Evolutionary conservation across 352 stramenopile genomes (phyloP).

Genomic region (Phytophthora sojae): DNA sequence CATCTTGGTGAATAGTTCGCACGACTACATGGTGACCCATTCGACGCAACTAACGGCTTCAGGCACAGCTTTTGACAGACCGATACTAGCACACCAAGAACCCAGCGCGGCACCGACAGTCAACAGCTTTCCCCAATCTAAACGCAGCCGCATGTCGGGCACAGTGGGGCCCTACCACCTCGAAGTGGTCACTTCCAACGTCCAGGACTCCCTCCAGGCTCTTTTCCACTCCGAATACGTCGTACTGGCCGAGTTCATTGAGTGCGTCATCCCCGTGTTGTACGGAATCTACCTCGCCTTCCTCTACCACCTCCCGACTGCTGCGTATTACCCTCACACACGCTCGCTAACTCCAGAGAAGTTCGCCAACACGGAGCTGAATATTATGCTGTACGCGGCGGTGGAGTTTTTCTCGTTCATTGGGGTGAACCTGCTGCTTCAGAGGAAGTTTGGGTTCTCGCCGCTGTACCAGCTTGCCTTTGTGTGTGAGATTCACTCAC

Average conservation of each 20-base stretch:
- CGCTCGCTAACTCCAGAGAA: neutral
- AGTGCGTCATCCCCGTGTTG: slow-evolving; percentile 36
- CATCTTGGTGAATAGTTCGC: neutral
- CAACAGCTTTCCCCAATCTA: neutral
- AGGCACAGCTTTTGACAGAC: neutral
- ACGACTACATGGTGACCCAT: neutral
- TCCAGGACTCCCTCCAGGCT: slow-evolving; percentile 28
- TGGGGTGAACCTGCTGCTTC: slow-evolving; percentile 1
- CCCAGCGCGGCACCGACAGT: too few relatives aligned
- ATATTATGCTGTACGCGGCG: slow-evolving; percentile 17
- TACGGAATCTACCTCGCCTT: slow-evolving; percentile 27
- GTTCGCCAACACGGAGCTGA: neutral
- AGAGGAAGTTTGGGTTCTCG: slow-evolving; percentile 25
- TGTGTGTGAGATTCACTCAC: slow-evolving; percentile 38
- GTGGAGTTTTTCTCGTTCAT: slow-evolving; percentile 28
- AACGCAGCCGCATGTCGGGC: neutral
- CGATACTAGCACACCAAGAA: neutral
- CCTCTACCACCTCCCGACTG: slow-evolving; percentile 31
- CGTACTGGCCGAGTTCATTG: slow-evolving; percentile 42
- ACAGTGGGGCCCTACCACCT: neutral
- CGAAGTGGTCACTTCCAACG: neutral
- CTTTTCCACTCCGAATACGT: slow-evolving; percentile 51
- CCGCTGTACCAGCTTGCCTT: slow-evolving; percentile 40
- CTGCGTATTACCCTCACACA: slow-evolving; percentile 13
- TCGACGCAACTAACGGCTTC: neutral